phyloP scores from a whole-genome alignment of 176 grass and related monocot species.

The Oryza glumipatula region DNA sequence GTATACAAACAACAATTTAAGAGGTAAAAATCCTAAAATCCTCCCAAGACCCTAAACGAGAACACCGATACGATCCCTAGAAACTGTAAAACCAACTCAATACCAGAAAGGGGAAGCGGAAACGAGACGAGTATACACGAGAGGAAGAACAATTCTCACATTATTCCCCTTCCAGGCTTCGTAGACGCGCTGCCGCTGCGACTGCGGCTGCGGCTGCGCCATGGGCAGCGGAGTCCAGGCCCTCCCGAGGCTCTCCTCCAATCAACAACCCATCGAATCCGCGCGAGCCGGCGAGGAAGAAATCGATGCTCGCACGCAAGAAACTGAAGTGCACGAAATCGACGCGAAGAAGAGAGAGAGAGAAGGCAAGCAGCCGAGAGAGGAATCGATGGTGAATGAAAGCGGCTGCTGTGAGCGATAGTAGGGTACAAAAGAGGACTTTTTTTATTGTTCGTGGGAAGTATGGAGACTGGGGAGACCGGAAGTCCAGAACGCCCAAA shows the following conservation, averaged over 20 bases:
- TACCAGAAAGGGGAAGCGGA: not conserved
- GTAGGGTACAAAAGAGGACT: constrained; percentile 30
- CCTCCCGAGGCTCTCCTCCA: not conserved
- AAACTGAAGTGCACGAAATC: not conserved
- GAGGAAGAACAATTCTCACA: constrained; percentile 50
- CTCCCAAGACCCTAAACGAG: not conserved
- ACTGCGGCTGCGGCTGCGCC: constrained; percentile 59
- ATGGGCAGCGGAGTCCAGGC: constrained; percentile 30
- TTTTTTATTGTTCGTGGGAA: constrained; percentile 15
- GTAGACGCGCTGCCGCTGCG: constrained; percentile 59
- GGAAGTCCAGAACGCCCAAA: not conserved
- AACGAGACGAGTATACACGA: not conserved
- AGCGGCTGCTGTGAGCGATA: not conserved
- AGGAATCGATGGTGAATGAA: not conserved
- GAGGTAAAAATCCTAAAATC: not conserved
- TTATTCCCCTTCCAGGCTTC: constrained; percentile 82
- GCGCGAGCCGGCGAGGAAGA: not conserved
- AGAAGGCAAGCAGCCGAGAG: not conserved
- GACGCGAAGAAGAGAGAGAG: not conserved
- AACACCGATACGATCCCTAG: constrained; percentile 11
- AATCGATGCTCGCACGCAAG: not conserved
- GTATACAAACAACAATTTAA: not conserved
- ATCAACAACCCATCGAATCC: constrained; percentile 23
- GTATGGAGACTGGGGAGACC: not conserved
- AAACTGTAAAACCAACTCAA: not conserved